Percentiles rank a stretch among this genome's conserved stretches.
Evolutionary conservation across 345 rosid species (phyloP).

Genomic region (Raphanus raphanistrum): DNA sequence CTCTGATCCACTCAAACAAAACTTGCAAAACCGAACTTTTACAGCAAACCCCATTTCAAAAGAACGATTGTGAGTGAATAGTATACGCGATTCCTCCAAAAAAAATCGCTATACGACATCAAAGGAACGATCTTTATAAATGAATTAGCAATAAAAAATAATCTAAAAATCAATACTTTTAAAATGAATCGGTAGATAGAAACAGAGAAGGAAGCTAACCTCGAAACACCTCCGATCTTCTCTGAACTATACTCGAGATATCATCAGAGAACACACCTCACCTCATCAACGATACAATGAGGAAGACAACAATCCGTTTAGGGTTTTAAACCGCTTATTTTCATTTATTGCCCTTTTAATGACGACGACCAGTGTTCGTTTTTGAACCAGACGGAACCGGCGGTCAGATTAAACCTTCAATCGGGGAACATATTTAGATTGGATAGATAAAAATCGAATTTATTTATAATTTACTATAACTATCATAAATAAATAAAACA

Average conservation of each 20-base stretch:
- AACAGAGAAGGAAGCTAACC: neutral
- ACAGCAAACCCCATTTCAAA: neutral
- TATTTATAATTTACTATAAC: too few relatives aligned
- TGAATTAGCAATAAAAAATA: neutral
- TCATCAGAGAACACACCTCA: slow-evolving; percentile 8
- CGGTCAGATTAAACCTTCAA: too few relatives aligned
- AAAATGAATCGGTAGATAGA: neutral
- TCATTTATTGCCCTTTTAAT: neutral
- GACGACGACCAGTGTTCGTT: neutral
- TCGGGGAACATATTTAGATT: too few relatives aligned
- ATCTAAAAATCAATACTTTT: neutral
- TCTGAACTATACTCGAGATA: neutral
- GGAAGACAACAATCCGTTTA: neutral
- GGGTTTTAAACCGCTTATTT: slow-evolving; percentile 28
- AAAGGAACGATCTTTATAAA: neutral
- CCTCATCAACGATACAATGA: slow-evolving; percentile 5
- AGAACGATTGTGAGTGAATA: neutral
- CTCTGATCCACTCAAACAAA: neutral
- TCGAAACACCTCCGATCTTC: neutral
- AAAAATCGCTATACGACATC: neutral
- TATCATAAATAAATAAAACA: too few relatives aligned
- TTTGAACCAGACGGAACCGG: too few relatives aligned
- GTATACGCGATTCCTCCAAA: neutral
- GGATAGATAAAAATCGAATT: too few relatives aligned
- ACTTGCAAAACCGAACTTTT: neutral